Base-by-base conservation (phyloP, 164 flowering plant genomes). In the Annona cherimola region DNA sequence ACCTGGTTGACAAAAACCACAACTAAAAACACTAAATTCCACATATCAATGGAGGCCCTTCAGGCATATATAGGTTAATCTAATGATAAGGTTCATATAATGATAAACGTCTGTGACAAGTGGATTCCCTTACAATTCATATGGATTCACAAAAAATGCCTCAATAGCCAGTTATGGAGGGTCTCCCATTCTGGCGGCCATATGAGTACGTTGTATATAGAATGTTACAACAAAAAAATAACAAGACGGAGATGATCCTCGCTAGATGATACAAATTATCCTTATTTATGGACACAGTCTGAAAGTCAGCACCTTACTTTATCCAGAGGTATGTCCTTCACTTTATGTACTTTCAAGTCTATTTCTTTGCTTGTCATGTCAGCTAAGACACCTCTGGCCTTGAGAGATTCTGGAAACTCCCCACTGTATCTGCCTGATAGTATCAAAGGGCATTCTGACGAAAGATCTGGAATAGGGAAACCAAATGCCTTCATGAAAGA, bases 401-500 rank as follows among this genome's bases (percentile, higher is more conserved):
- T 79, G 60, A 91, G 66, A 63, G 73, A 77, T 9, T 85, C 82
- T 5, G 98, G 97, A 73, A 93, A 87, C 5, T 75, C 81, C 63
- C 96, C 97, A 11, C 66, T 76, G 67, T 85, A 95, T 85, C 96
- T 88, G 14, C 99, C 99, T 18, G 83, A 89, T 66, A 95, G 62
- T 39, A 76, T 81, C 76, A 91, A 79, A 45, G 91, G 92, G 77
- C 80, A 78, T 75, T 84, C 89, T 67, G 82, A 82, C 73, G 83
- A 81, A 71, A 93, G 90, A 79, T 95, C 98, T 7, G 94, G 90
- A 70, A 95, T 81, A 65, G 35, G 75, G 45, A 83, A 83, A 68
- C 93, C 94, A 74, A 78, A 84, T 64, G 88, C 85, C 98, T 94
- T 76, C n/a, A n/a, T 40, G 19, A 14, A 69, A 44, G 67, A 8